These are phyloP conservation scores for Pisolithus tinctorius DNA, from an alignment of 768 basidiomycete genomes.

Conservation along the genomic window DNA sequence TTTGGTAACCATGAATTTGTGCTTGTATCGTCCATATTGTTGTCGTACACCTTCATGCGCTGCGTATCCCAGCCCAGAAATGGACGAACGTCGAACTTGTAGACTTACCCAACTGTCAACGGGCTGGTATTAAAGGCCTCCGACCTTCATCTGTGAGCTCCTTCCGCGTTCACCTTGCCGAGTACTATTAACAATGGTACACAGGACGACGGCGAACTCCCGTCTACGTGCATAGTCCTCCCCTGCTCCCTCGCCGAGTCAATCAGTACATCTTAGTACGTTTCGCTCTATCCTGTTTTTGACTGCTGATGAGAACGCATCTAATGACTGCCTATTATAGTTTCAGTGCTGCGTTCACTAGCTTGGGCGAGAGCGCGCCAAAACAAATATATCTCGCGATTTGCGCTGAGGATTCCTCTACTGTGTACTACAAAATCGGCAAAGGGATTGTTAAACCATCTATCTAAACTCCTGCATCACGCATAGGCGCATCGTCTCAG, in stretches of 20 bases:
- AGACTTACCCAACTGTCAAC: constrained; percentile 47
- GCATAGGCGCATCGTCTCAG: no score
- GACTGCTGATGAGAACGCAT: no score
- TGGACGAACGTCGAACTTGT: constrained; percentile 62
- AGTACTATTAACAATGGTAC: background rate
- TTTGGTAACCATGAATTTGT: background rate
- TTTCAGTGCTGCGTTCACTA: constrained; percentile 51
- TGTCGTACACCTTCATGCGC: background rate
- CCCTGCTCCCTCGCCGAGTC: constrained; percentile 66
- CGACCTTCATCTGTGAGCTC: constrained; percentile 43
- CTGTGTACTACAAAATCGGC: constrained; percentile 80
- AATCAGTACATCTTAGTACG: constrained; percentile 56
- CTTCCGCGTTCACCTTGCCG: background rate
- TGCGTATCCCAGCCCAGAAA: constrained; percentile 48
- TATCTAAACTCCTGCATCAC: constrained; percentile 27
- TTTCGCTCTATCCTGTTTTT: background rate
- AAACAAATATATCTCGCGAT: constrained; percentile 61
- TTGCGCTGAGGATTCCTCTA: constrained; percentile 70
- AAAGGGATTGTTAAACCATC: constrained; percentile 71
- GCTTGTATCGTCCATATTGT: no score
- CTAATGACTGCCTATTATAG: constrained; percentile 25
- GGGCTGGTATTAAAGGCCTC: constrained; percentile 55
- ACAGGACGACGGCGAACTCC: constrained; percentile 36
- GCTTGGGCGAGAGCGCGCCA: constrained; percentile 30
- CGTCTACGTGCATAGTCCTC: constrained; percentile 36